Evolutionary conservation across 1,139 yeast species (phyloP).

Genomic region (Nadsonia commutata): DNA sequence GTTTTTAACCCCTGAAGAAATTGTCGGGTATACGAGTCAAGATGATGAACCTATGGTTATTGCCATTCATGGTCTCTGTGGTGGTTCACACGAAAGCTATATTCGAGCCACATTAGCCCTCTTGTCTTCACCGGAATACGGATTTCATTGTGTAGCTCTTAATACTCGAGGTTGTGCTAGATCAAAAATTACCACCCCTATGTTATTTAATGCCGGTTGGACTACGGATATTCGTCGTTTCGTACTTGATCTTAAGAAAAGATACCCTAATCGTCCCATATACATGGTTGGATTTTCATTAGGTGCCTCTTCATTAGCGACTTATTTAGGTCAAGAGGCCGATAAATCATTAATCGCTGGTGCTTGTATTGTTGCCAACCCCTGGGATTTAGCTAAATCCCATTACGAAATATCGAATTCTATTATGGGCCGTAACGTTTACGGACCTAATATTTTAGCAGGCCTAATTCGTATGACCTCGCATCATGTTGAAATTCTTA

Average conservation of each 20-base stretch:
- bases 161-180: constrained; percentile 83
- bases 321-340: constrained; percentile 65
- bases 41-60: constrained; percentile 48
- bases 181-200: constrained; percentile 60
- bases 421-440: constrained; percentile 45
- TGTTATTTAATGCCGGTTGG: constrained; percentile 59
- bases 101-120: constrained; percentile 39
- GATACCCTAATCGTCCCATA: constrained; percentile 59
- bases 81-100: constrained; percentile 83
- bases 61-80: constrained; percentile 73
- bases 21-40: constrained; percentile 19
- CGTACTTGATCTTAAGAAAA: constrained; percentile 33
- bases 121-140: constrained; percentile 11
- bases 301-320: constrained; percentile 71
- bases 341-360: constrained; percentile 37
- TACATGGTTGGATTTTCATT: constrained; percentile 74
- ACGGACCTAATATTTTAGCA: constrained; percentile 50
- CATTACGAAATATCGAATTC: constrained; percentile 36
- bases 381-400: constrained; percentile 70
- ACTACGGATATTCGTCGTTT: constrained; percentile 59
- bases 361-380: constrained; percentile 56
- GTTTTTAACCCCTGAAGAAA: constrained; percentile 42
- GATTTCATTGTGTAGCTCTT: constrained; percentile 56
- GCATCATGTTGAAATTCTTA: constrained; percentile 44
- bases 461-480: constrained; percentile 49